Evolutionary conservation across 164 flowering plant genomes (phyloP), one percentile per base, ranked within the genome.

Genomic region (Hamamelis virginiana): DNA sequence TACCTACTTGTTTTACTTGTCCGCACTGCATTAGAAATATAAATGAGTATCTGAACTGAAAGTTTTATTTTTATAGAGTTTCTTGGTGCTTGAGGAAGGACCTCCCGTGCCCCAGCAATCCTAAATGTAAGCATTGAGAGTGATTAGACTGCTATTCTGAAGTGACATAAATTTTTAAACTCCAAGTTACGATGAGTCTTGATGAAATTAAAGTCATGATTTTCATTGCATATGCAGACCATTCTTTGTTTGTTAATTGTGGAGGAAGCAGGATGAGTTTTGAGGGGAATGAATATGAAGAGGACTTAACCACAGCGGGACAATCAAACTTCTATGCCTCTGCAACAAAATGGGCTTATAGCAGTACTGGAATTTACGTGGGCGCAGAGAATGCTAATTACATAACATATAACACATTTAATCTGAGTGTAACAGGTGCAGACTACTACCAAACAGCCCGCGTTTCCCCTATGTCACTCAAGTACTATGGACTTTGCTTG

Each of bases 401-500:
- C 67, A 51, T 51, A 38, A 79, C 85, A 41, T 9, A 27, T 69
- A 77, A 76, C 67, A 28, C 62, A 45, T 64, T 72, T 72, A 61
- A 38, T 46, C 21, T 77, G 56, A 75, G 76, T 52, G 56, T 77
- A 33, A 62, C 59, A 27, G 74, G 60, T 60, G 52, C 75, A 48
- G 80, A 63, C 0, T 55, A 78, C 59, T 91, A 85, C 67, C 53
- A 65, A 65, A 76, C 84, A 25, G 94, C 98, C 41, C 97, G 97
- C 9, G 66, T 80, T 26, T 53, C 96, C 21, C 89, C 98, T 44
- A 18, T 76, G 19, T 92, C 97, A 10, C 87, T 94, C 70, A 89
- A 75, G 67, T 94, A 91, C 74, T 91, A 85, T 74, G 98, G 92
- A 18, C 80, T 91, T 65, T 94, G 98, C 75, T 52, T 92, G 77